phyloP scores from a whole-genome alignment of 108 stramenopile genomes.

The Nitzschia inconspicua region DNA sequence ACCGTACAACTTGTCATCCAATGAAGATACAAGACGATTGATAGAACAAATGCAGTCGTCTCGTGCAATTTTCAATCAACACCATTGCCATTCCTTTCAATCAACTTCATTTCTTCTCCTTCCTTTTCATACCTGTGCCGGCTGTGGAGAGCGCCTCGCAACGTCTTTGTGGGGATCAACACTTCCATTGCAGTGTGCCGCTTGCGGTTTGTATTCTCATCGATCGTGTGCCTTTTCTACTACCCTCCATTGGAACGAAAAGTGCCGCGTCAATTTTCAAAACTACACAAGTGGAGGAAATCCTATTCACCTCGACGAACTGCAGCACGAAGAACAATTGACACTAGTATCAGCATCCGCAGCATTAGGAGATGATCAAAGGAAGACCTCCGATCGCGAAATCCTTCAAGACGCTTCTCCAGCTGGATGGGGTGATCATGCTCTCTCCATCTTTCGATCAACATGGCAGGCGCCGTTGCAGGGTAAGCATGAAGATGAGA shows the following conservation, averaged over 20 bases:
- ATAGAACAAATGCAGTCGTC: constrained; percentile 12
- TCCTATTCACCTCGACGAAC: background rate
- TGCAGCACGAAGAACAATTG: background rate
- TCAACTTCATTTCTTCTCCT: constrained; percentile 42
- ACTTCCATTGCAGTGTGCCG: constrained; percentile 53
- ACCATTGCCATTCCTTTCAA: constrained; percentile 69
- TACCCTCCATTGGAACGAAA: constrained; percentile 19
- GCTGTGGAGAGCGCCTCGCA: constrained; percentile 43
- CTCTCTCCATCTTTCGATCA: background rate
- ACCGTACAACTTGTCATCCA: too few relatives aligned
- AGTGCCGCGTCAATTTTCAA: constrained; percentile 26
- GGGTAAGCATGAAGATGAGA: too few relatives aligned
- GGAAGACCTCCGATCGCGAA: background rate
- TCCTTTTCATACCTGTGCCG: constrained; percentile 51
- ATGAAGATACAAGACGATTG: constrained; percentile 6
- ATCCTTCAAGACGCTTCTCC: background rate
- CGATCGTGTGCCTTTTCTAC: constrained; percentile 57
- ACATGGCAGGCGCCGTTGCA: too few relatives aligned
- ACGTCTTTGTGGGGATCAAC: constrained; percentile 1
- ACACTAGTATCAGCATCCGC: background rate
- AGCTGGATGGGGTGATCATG: too few relatives aligned
- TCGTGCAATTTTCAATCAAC: constrained; percentile 49
- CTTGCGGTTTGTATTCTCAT: constrained; percentile 75
- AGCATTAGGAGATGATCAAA: background rate
- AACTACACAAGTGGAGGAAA: background rate